phyloP scores from a whole-genome alignment of 2,329 filamentous ascomycete genomes.

The Ceratocystis eucalypticola region DNA sequence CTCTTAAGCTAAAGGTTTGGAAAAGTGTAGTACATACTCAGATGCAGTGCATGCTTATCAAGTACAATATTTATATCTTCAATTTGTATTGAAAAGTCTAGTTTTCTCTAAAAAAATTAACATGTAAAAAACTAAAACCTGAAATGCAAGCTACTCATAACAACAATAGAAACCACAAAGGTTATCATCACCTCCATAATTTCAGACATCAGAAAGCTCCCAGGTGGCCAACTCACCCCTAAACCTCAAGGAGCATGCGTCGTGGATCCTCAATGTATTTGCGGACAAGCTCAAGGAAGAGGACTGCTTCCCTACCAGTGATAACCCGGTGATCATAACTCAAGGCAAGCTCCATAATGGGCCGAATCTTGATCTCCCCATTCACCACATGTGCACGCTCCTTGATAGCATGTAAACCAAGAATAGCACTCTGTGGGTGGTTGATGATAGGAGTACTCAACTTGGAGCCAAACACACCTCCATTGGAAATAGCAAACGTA shows the following conservation, averaged over 20 bases:
- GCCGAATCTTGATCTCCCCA: constrained; percentile 86
- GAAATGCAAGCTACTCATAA: not conserved
- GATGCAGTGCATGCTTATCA: too few species aligned
- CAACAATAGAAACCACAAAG: not conserved
- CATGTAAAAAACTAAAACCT: not conserved
- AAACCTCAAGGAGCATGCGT: constrained; percentile 58
- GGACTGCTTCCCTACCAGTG: constrained; percentile 88
- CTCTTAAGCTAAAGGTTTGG: too few species aligned
- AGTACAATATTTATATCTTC: too few species aligned
- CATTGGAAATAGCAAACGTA: constrained; percentile 95
- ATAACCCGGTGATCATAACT: constrained; percentile 96
- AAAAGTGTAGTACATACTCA: too few species aligned
- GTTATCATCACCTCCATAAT: not conserved
- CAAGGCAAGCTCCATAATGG: constrained; percentile 99
- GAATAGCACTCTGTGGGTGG: constrained; percentile 78
- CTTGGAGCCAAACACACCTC: constrained; percentile 89
- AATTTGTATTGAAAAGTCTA: too few species aligned
- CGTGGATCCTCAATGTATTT: constrained; percentile 93
- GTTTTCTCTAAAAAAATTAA: not conserved
- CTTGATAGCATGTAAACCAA: constrained; percentile 93
- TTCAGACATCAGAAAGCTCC: not conserved
- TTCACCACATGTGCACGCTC: constrained; percentile 80
- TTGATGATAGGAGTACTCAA: constrained; percentile 99
- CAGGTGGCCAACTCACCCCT: not conserved
- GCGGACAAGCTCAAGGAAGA: constrained; percentile 94